Evolutionary conservation across 768 basidiomycete species (phyloP).

Genomic region (Flagelloscypha sp.): DNA sequence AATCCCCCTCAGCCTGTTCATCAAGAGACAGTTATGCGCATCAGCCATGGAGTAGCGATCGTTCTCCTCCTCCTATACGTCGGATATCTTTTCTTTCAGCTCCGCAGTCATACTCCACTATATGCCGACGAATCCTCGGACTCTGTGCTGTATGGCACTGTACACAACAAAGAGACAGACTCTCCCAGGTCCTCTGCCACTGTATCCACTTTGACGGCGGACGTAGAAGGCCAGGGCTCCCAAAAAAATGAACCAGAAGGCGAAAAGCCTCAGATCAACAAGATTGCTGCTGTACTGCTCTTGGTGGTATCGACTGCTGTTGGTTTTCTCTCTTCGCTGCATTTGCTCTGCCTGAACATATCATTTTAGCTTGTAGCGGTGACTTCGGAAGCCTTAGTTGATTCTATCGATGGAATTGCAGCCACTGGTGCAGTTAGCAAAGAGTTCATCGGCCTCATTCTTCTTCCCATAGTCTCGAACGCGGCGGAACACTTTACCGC

Average conservation of each 20-base stretch:
- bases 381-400: constrained; percentile 58
- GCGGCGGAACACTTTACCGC: constrained; percentile 89
- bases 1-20: no score
- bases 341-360: neutral
- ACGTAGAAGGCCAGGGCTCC: no score
- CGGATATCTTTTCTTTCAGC: constrained; percentile 44
- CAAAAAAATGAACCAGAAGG: constrained; percentile 35
- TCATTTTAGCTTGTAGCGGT: constrained; percentile 53
- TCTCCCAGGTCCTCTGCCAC: no score
- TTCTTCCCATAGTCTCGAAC: constrained; percentile 89
- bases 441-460: constrained; percentile 77
- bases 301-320: no score
- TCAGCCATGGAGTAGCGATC: constrained; percentile 48
- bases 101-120: constrained; percentile 41
- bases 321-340: no score
- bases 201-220: no score
- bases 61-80: constrained; percentile 48
- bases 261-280: constrained; percentile 47
- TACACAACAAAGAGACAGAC: no score
- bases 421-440: constrained; percentile 42
- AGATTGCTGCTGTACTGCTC: constrained; percentile 48
- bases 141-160: no score
- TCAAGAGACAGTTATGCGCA: no score
- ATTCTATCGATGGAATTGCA: constrained; percentile 52
- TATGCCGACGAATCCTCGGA: no score